A percentile compares a stretch with the other conserved stretches of the same genome.
These are phyloP conservation scores for Didymella segeticola DNA, from an alignment of 2,329 filamentous ascomycete species.

Conservation along the genomic window DNA sequence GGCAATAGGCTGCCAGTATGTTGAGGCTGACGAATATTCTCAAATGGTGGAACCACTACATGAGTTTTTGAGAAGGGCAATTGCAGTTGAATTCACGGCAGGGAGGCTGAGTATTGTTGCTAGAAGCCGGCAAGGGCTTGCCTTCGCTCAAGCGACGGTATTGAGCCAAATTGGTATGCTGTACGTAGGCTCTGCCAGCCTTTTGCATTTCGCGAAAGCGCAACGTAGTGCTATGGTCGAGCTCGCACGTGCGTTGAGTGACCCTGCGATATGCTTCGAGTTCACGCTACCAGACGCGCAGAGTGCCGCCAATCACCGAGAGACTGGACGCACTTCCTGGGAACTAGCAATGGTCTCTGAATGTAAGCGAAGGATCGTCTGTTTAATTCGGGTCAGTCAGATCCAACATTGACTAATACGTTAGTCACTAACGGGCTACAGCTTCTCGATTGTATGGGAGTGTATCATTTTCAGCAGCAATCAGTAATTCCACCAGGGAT, in stretches of 20 bases:
- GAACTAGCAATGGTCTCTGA: background rate
- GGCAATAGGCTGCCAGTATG: slow-evolving; percentile 37
- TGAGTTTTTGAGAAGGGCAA: slow-evolving; percentile 14
- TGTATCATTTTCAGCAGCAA: slow-evolving; percentile 12
- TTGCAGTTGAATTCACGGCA: background rate
- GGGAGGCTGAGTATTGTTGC: background rate
- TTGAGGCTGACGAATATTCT: slow-evolving; percentile 9
- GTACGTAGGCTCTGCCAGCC: slow-evolving; percentile 6
- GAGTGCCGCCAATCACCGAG: background rate
- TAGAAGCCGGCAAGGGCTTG: background rate
- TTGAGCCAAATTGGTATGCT: slow-evolving; percentile 17
- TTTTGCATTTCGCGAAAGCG: slow-evolving; percentile 2
- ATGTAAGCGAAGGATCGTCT: slow-evolving; percentile 12
- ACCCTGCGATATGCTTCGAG: background rate
- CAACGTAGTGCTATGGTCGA: slow-evolving; percentile 9
- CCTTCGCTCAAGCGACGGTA: slow-evolving; percentile 11
- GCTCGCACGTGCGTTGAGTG: background rate
- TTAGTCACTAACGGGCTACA: background rate
- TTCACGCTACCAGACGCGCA: background rate
- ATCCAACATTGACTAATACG: slow-evolving; percentile 36
- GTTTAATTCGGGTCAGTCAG: slow-evolving; percentile 51
- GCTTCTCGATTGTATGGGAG: slow-evolving; percentile 18
- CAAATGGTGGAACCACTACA: slow-evolving; percentile 11
- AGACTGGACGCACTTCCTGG: background rate
- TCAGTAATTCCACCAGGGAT: slow-evolving; percentile 3